Base-by-base conservation (phyloP, 257 asterid species). In the Salvia miltiorrhiza region DNA sequence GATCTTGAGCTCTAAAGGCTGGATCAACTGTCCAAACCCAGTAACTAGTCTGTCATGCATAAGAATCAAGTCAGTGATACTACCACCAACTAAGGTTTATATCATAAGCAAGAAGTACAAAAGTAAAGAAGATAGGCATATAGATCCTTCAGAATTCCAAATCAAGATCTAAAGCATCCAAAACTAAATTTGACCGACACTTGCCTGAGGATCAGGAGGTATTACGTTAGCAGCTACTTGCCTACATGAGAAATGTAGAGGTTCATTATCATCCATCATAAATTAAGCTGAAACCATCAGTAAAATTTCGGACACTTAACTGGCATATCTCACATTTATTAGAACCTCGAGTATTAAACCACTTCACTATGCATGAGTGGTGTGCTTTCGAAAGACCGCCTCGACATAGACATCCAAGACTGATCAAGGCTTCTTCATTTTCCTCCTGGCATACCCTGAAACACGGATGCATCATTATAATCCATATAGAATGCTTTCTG, bases 321-420 rank as follows among this genome's bases (percentile, higher is more conserved):
- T 83, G 94, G 90, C 94, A 89, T 68, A 89, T 87, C 79, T 89
- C 94, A 64, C 94, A 87, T 77, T 73, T 87, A 81, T 89, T 89
- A 52, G 96, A 87, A 65, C 94, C 95, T 73, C 90, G 85, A 14
- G 80, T 80, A 53, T 68, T 84, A 76, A 89, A 89, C 96, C 95
- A 89, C 69, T 85, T 85, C 68, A 76, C 65, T 74, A 89, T 89
- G 76, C 96, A 89, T 5, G 92, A 73, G 7, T 64, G 82, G 76
- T 89, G 96, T 49, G 95, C 96, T 77, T 82, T 85, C 26, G 92
- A 83, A 68, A 89, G 91, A 54, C 92, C 95, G 67, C 95, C 92
- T 73, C 86, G 73, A 75, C 96, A 89, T 7, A 77, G 84, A 72
- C 96, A 89, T 72, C 96, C 96, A 43, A 89, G 91, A 75, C 76